These are phyloP conservation scores for Aspergillus fumigatus DNA, from an alignment of 2,329 filamentous ascomycete species.

Conservation along the genomic window DNA sequence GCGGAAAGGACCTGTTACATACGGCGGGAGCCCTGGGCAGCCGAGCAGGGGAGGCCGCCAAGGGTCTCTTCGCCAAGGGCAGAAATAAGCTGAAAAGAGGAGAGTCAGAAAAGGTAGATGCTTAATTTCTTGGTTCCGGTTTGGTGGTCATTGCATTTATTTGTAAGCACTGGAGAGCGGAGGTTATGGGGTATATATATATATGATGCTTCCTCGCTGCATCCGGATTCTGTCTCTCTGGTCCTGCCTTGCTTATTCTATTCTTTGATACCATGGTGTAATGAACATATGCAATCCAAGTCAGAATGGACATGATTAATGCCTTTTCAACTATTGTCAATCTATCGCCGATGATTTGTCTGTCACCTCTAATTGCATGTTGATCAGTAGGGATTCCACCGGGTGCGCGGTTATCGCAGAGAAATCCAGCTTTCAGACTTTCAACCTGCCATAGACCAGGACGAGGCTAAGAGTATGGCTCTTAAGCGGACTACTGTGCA, in stretches of 20 bases:
- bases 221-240: slow-evolving; percentile 16
- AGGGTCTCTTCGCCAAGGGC: slow-evolving; percentile 85
- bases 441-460: slow-evolving; percentile 15
- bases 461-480: slow-evolving; percentile 9
- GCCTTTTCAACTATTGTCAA: slow-evolving; percentile 4
- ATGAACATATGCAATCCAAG: slow-evolving; percentile 14
- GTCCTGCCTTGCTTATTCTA: slow-evolving; percentile 11
- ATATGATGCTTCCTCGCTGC: slow-evolving; percentile 3
- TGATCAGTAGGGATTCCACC: slow-evolving; percentile 29
- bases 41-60: slow-evolving; percentile 73
- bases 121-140: slow-evolving; percentile 45
- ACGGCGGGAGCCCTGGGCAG: slow-evolving; percentile 68
- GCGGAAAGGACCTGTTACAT: slow-evolving; percentile 84
- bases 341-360: slow-evolving; percentile 1
- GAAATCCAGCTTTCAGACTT: slow-evolving; percentile 19
- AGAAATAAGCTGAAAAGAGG: slow-evolving; percentile 74
- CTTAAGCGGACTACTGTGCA: slow-evolving; percentile 20
- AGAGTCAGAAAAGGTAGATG: slow-evolving; percentile 76
- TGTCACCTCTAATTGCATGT: slow-evolving; percentile 27
- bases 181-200: slow-evolving; percentile 4
- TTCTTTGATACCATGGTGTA: slow-evolving; percentile 21
- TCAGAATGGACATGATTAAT: slow-evolving; percentile 27
- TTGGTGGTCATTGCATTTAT: slow-evolving; percentile 17
- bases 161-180: neutral
- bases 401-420: slow-evolving; percentile 22